Conservation (phyloP, 75 land plant species). For the Ceratopteris richardii region DNA sequence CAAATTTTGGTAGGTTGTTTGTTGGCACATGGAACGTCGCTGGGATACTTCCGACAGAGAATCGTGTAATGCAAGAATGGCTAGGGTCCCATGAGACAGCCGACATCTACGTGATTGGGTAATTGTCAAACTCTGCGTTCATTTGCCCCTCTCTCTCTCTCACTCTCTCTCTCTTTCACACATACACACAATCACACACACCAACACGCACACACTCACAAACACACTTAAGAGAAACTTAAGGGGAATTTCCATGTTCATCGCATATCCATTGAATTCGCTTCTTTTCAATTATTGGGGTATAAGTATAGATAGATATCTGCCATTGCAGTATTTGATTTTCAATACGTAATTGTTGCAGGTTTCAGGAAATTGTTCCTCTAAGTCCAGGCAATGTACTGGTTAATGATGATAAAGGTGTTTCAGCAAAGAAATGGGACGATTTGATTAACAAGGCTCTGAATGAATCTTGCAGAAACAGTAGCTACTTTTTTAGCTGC, state of each 20-base stretch:
- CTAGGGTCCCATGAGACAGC: constrained; percentile 35
- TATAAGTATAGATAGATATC: too few relatives aligned
- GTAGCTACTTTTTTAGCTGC: not conserved
- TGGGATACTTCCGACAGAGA: constrained; percentile 16
- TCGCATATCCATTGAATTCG: too few relatives aligned
- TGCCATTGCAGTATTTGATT: too few relatives aligned
- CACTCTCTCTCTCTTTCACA: too few relatives aligned
- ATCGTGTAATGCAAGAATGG: constrained; percentile 31
- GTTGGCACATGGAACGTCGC: constrained; percentile 41
- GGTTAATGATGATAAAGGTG: constrained; percentile 26
- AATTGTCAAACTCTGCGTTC: not conserved
- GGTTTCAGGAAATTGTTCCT: constrained; percentile 45
- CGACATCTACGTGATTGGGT: constrained; percentile 64
- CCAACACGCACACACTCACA: too few relatives aligned
- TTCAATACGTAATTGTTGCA: constrained; percentile 5
- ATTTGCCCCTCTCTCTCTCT: not conserved
- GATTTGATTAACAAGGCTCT: constrained; percentile 10
- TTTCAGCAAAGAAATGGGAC: constrained; percentile 32
- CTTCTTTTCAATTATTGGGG: too few relatives aligned
- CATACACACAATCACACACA: too few relatives aligned
- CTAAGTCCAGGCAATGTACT: constrained; percentile 27
- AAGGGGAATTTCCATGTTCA: not conserved
- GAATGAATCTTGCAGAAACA: not conserved
- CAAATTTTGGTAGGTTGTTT: constrained; percentile 13
- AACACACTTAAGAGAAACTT: too few relatives aligned